These are phyloP conservation scores for Circinella umbellata DNA, from an alignment of 371 early-diverging fungal genomes.

Conservation along the genomic window DNA sequence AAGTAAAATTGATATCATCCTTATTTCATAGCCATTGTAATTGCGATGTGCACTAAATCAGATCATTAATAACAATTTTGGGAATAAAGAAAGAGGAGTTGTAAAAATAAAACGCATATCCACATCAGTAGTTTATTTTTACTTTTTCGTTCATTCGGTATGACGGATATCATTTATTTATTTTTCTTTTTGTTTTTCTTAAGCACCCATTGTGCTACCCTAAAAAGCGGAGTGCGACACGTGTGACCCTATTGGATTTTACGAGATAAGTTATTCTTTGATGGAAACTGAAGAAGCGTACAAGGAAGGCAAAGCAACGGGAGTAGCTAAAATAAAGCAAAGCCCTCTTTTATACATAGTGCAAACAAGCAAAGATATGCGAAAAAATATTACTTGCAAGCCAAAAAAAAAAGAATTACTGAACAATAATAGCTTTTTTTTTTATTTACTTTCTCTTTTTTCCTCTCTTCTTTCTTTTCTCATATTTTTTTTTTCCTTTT, in stretches of 20 bases:
- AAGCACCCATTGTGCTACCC: constrained; percentile 11
- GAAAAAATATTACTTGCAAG: too few relatives aligned
- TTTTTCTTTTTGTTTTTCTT: not conserved
- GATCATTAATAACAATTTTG: too few relatives aligned
- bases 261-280: not conserved
- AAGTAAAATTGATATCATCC: not conserved
- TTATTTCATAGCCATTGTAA: too few relatives aligned
- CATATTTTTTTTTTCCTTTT: not conserved
- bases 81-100: too few relatives aligned
- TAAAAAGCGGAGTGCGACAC: constrained; percentile 8
- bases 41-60: too few relatives aligned
- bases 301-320: constrained; percentile 8
- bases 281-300: constrained; percentile 17
- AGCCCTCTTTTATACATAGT: not conserved
- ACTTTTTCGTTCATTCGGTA: not conserved
- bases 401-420: not conserved
- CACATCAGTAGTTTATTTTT: too few relatives aligned
- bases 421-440: too few relatives aligned
- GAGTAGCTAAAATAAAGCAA: not conserved
- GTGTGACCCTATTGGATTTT: not conserved
- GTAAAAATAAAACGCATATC: too few relatives aligned
- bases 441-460: not conserved
- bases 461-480: not conserved
- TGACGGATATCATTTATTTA: constrained; percentile 1
- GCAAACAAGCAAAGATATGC: too few relatives aligned